A percentile compares a stretch with the other conserved stretches of the same genome.
Conservation (phyloP, 192 early-diverging fungal genomes). For the Entomortierella parvispora region DNA sequence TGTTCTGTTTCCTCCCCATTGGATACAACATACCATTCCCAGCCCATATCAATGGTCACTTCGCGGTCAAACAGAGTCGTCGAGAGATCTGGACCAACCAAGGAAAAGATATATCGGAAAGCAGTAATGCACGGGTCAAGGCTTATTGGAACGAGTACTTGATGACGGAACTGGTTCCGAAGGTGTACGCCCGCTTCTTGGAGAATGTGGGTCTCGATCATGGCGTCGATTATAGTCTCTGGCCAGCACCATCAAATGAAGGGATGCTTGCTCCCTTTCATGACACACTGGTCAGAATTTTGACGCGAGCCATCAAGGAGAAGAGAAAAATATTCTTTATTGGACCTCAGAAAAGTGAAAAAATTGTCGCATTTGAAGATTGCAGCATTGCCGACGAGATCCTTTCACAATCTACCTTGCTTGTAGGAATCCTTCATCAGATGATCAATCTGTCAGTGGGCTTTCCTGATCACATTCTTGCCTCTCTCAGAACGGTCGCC, state of each 20-base stretch:
- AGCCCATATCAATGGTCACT: conserved; percentile 53
- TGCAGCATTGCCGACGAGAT: conserved; percentile 14
- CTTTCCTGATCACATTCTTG: conserved; percentile 6
- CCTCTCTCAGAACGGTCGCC: neutral
- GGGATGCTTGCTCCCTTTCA: conserved; percentile 24
- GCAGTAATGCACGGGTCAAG: conserved; percentile 33
- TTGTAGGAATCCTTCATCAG: conserved; percentile 5
- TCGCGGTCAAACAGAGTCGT: conserved; percentile 51
- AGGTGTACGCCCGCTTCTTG: conserved; percentile 30
- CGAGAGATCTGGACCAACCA: conserved; percentile 46
- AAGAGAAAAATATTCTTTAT: conserved; percentile 15
- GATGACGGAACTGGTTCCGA: conserved; percentile 21
- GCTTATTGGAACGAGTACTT: conserved; percentile 42
- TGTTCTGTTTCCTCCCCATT: conserved; percentile 56
- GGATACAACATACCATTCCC: conserved; percentile 35
- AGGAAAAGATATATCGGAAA: conserved; percentile 24
- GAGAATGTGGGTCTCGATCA: conserved; percentile 4
- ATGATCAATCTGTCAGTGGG: conserved; percentile 1
- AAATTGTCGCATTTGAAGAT: neutral
- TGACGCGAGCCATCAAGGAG: neutral
- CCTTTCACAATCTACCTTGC: conserved; percentile 1
- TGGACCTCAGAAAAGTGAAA: neutral
- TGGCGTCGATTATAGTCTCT: conserved; percentile 17
- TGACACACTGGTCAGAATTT: neutral
- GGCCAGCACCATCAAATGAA: conserved; percentile 3